Evolutionary conservation across 495 filamentous ascomycete species (phyloP), one percentile per base, ranked within the genome.

Genomic region (Aspergillus incahuasiensis): DNA sequence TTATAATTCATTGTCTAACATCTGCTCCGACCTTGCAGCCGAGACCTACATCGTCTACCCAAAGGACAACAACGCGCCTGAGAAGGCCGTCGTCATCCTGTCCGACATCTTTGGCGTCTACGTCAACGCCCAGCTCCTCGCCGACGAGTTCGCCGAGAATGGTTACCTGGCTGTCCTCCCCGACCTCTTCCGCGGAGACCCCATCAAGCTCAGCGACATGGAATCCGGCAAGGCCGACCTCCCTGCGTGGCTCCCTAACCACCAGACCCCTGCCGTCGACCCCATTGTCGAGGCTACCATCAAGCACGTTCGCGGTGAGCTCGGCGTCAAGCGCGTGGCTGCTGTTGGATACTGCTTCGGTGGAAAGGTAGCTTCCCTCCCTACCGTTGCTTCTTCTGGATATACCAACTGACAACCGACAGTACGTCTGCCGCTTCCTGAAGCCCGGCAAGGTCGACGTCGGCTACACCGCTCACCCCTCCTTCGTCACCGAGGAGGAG

Each of bases 131-230:
- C 77, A 92, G 74, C 81, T 96, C 68, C 76, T 92, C 54, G 90
- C 89, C 55, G 90, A 95, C 74, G 86, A 90, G 67, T 90, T 81
- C 57, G 91, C 91, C 54, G 84, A 82, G 62, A 87, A 88, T 64
- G 91, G 90, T 41, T 96, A 91, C 70, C 78, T 88, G 19, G 84
- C 83, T 42, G 68, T 92, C 20, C 75, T 95, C 60, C 81, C 89
- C 54, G 91, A 96, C 67, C 72, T 87, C 55, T 89, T 92, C 77
- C 78, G 85, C 40, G 89, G 88, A 48, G 87, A 95, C 61, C 61
- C 82, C 15, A 63, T 89, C 61, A 52, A 63, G 15, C 61, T 65
- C 44, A 73, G 72, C 5, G 75, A 85, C 48, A 85, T 87, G 72
- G 74, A 77, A 1, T 69, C 79, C 1, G 72, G 62, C 30, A 82